Evolutionary conservation across 352 stramenopile genomes (phyloP).

Genomic region (Globisporangium echinulatum): DNA sequence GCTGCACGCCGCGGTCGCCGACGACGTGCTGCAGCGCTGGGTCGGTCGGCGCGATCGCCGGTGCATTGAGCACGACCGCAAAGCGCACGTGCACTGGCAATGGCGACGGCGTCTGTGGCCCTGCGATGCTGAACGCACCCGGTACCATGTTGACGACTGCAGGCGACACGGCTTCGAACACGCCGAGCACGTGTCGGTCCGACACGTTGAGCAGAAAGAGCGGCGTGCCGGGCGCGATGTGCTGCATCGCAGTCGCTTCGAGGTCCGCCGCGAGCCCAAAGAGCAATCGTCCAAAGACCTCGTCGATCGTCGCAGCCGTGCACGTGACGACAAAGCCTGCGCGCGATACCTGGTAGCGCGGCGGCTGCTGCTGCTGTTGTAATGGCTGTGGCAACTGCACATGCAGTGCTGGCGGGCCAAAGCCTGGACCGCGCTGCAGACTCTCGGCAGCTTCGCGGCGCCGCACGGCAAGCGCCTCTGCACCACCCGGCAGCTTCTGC

Average conservation of each 20-base stretch:
- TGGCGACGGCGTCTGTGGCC: conserved; percentile 42
- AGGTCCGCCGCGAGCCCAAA: conserved; percentile 76
- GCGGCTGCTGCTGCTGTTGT: neutral
- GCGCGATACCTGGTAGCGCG: conserved; percentile 36
- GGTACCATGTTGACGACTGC: conserved; percentile 74
- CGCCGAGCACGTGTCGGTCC: conserved; percentile 74
- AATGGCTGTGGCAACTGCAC: too few species aligned
- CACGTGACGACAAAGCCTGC: conserved; percentile 84
- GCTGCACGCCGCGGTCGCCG: conserved; percentile 47
- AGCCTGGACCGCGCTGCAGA: conserved; percentile 23
- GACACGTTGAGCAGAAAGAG: conserved; percentile 84
- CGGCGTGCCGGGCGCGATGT: conserved; percentile 69
- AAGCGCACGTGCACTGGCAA: conserved; percentile 78
- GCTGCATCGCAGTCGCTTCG: conserved; percentile 47
- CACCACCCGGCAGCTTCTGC: conserved; percentile 55
- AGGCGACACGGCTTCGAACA: conserved; percentile 80
- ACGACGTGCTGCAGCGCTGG: conserved; percentile 65
- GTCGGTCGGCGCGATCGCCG: conserved; percentile 60
- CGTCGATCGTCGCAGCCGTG: conserved; percentile 75
- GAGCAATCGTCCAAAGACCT: conserved; percentile 82
- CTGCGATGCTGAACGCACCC: conserved; percentile 53
- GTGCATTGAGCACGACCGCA: conserved; percentile 57
- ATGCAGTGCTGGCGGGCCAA: conserved; percentile 11
- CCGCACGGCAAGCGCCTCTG: conserved; percentile 63
- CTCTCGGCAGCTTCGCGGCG: conserved; percentile 73